A percentile compares a stretch with the other conserved stretches of the same genome.
Conservation (phyloP, 495 filamentous ascomycete species). For the Neurospora sp. region DNA sequence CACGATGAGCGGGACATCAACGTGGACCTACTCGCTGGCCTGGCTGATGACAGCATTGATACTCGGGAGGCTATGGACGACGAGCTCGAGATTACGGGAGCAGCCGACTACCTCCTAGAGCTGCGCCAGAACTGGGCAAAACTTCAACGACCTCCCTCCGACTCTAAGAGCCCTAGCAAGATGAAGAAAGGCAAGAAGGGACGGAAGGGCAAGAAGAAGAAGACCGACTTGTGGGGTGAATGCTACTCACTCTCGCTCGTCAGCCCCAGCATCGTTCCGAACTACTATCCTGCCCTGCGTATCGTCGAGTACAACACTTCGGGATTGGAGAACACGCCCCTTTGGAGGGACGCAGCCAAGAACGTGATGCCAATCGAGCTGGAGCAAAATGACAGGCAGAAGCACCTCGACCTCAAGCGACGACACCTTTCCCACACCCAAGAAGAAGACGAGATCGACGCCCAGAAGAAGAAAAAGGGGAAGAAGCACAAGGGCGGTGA, state of each 20-base stretch:
- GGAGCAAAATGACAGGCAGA: constrained; percentile 5
- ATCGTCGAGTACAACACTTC: constrained; percentile 91
- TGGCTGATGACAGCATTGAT: constrained; percentile 20
- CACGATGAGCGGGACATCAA: constrained; percentile 76
- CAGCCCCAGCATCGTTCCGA: constrained; percentile 80
- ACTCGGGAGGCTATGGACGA: constrained; percentile 35
- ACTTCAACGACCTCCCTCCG: constrained; percentile 48
- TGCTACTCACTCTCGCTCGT: constrained; percentile 74
- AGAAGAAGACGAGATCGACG: background rate
- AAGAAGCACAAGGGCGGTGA: constrained; percentile 42
- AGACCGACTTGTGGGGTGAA: constrained; percentile 58
- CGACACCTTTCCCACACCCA: background rate
- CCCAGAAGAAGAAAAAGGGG: constrained; percentile 40
- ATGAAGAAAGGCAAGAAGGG: constrained; percentile 21
- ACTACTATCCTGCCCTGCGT: constrained; percentile 80
- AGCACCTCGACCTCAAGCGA: constrained; percentile 14
- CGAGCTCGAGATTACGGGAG: constrained; percentile 51
- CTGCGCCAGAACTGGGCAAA: constrained; percentile 68
- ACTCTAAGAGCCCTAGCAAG: constrained; percentile 25
- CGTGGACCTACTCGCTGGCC: constrained; percentile 35
- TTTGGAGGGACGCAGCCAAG: constrained; percentile 31
- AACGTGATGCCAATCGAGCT: background rate
- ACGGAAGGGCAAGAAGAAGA: constrained; percentile 30
- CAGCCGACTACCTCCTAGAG: constrained; percentile 67
- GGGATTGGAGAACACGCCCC: constrained; percentile 48